Base-by-base conservation (phyloP, 495 filamentous ascomycete genomes). In the Evernia prunastri region DNA sequence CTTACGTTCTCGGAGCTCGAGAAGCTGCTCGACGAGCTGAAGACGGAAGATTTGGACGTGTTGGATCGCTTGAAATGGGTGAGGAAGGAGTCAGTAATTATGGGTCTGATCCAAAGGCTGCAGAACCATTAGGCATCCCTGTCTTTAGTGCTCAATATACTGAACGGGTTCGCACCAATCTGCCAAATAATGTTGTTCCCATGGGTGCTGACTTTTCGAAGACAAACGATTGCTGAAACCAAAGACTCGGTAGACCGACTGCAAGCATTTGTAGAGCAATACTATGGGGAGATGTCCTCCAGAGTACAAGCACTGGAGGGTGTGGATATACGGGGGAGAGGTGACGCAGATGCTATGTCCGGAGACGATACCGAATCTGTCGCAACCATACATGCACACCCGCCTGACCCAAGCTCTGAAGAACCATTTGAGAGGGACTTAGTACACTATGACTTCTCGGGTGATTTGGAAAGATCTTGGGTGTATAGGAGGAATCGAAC, bases 121-220 rank as follows among this genome's bases (percentile, higher is more conserved):
- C 53, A 67, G 39, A 56, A 40, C 25, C 65, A 67, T 20, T 64
- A 67, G 39, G 61, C 65, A 40, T 67, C 65, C 3, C 35, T 67
- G 20, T 64, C 60, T 17, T 39, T 67, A 39, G 53, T 67, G 12
- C 65, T 67, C 20, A 63, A 43, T 36, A 36, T 63, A 10, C 31
- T 66, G 15, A 59, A 66, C 37, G 54, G 33, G 56, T 65, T 58
- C 12, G 56, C 37, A 29, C 13, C 56, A 5, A 27, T 35, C 36
- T 11, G 12, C 36, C 18, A 15, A 18, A 15, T 8, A 15, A n/a
- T n/a, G 4, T 35, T n/a, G 33, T n/a, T 7, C 20, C 31, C 31
- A 15, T n/a, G 56, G 29, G n/a, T 58, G 56, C 56, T 58, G 11
- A 58, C n/a, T 11, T 23, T 11, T 58, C 4, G 5, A n/a, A 58